Conservation (phyloP, 1,139 yeast species). For the Zygosaccharomyces sapae region DNA sequence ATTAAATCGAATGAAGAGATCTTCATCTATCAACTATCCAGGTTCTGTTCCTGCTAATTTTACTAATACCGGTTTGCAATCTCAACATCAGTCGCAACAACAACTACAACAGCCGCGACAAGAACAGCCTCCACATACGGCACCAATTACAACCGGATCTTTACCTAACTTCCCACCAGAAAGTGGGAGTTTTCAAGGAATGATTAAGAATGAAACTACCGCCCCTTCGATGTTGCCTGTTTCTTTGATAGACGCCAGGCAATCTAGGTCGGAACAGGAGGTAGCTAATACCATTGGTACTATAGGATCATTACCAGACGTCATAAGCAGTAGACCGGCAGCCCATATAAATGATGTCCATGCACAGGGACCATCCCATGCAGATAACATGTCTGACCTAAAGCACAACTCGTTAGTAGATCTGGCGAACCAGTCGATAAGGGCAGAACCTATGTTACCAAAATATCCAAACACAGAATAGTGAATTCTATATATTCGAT, state of each 20-base stretch:
- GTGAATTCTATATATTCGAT: background rate
- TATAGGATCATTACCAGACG: conserved; percentile 15
- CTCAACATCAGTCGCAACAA: background rate
- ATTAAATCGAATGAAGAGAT: conserved; percentile 5
- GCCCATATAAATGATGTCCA: conserved; percentile 14
- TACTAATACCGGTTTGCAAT: conserved; percentile 2
- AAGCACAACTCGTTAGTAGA: conserved; percentile 14
- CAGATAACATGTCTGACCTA: conserved; percentile 8
- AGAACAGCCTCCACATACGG: background rate
- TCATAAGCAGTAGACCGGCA: conserved; percentile 18
- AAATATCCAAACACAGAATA: conserved; percentile 14
- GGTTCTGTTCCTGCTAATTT: conserved; percentile 9
- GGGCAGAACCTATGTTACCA: conserved; percentile 6
- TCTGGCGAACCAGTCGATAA: conserved; percentile 7
- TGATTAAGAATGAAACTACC: conserved; percentile 8
- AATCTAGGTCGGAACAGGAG: conserved; percentile 2
- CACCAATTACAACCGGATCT: conserved; percentile 10
- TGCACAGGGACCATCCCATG: conserved; percentile 5
- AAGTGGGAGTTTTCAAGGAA: conserved; percentile 4
- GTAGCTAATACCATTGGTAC: conserved; percentile 19
- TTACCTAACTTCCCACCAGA: conserved; percentile 9
- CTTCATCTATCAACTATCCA: conserved; percentile 7
- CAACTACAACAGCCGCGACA: background rate
- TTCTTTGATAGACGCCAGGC: conserved; percentile 4
- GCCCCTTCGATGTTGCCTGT: conserved; percentile 3